Evolutionary conservation across 2,329 filamentous ascomycete genomes (phyloP).

Genomic region (Talaromyces sp.): DNA sequence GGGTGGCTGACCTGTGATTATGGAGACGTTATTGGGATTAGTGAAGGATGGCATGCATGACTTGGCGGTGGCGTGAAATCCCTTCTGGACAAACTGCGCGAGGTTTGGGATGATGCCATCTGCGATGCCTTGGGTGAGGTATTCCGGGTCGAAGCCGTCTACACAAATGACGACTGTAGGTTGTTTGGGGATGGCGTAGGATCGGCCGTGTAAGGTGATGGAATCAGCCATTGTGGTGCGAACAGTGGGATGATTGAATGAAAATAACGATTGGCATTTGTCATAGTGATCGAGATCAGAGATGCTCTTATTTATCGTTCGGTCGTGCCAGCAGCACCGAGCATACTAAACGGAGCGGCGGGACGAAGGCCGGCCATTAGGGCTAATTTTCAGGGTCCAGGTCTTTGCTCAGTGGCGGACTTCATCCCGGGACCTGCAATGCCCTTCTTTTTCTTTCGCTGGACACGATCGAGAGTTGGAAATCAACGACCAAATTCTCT

Average conservation of each 20-base stretch:
- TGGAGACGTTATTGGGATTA: slow-evolving; percentile 46
- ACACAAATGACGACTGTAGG: slow-evolving; percentile 43
- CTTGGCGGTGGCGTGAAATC: slow-evolving; percentile 40
- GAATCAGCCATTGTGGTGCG: neutral
- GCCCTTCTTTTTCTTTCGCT: too few species aligned
- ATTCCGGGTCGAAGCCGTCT: slow-evolving; percentile 45
- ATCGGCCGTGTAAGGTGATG: slow-evolving; percentile 25
- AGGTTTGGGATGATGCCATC: slow-evolving; percentile 37
- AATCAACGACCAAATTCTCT: too few species aligned
- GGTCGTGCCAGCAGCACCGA: neutral
- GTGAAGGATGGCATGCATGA: slow-evolving; percentile 45
- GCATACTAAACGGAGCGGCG: neutral
- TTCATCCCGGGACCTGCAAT: neutral
- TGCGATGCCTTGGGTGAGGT: slow-evolving; percentile 35
- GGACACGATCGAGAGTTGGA: too few species aligned
- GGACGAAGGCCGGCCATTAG: neutral
- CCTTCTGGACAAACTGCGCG: slow-evolving; percentile 29
- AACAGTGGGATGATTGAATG: neutral
- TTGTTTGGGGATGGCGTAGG: slow-evolving; percentile 31
- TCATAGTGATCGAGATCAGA: too few species aligned
- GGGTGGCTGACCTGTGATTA: slow-evolving; percentile 43
- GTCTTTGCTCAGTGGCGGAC: neutral
- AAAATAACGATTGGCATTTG: too few species aligned
- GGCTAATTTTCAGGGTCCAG: neutral
- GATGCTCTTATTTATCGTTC: neutral